Conservation (phyloP, 345 rosid genomes). For the Populus deltoides region DNA sequence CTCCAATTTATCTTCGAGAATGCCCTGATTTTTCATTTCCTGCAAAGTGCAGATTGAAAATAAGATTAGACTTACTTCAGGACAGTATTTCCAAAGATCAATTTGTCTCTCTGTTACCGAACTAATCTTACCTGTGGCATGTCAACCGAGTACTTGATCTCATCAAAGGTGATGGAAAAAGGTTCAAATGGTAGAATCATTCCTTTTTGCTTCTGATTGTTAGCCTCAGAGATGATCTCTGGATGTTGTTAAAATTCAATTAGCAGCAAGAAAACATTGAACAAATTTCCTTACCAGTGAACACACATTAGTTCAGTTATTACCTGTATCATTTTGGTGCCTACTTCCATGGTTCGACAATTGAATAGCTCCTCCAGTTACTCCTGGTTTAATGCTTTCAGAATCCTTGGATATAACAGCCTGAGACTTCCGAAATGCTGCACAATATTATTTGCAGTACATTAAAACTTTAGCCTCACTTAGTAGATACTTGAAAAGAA, state of each 20-base stretch:
- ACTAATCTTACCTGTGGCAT: constrained; percentile 61
- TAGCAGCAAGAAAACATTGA: background rate
- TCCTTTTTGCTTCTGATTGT: constrained; percentile 38
- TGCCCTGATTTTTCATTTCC: constrained; percentile 62
- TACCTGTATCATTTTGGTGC: background rate
- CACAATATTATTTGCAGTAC: background rate
- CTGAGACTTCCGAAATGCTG: constrained; percentile 58
- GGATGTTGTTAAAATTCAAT: background rate
- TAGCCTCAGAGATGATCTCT: background rate
- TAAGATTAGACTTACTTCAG: background rate
- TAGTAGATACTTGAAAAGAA: too few relatives aligned
- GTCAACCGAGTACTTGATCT: constrained; percentile 59
- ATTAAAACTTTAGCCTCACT: background rate
- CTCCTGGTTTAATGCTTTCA: background rate
- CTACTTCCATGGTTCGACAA: constrained; percentile 1
- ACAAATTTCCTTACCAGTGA: background rate
- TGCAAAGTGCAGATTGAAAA: constrained; percentile 13
- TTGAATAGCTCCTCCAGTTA: constrained; percentile 5
- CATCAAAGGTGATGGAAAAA: constrained; percentile 54
- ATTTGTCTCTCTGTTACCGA: background rate
- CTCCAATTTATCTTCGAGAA: constrained; percentile 53
- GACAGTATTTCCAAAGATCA: background rate
- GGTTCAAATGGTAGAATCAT: constrained; percentile 72
- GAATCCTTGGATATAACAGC: constrained; percentile 34
- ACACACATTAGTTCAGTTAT: background rate